Conservation (phyloP, 2,329 filamentous ascomycete genomes). For the Tolypocladium inflatum region DNA sequence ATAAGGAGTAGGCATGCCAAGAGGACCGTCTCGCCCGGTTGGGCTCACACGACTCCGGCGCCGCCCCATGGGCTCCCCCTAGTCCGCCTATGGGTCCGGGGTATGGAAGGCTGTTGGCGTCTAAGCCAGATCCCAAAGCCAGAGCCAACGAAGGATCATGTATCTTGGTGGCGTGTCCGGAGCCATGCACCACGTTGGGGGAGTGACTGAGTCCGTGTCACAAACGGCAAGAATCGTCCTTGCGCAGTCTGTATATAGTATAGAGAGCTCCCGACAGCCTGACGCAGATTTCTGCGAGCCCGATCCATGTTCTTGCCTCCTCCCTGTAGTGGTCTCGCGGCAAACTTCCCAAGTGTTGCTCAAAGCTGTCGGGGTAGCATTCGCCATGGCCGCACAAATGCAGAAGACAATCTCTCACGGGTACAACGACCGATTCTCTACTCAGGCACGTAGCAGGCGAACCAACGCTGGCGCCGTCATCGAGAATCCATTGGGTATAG, state of each 20-base stretch:
- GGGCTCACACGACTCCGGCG: neutral
- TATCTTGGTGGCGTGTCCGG: neutral
- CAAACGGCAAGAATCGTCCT: neutral
- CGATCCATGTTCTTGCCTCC: neutral
- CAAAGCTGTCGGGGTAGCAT: neutral
- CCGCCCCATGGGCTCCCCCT: neutral
- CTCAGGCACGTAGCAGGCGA: slow-evolving; percentile 16
- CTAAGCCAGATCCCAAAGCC: neutral
- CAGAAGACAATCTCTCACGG: neutral
- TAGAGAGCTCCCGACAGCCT: neutral
- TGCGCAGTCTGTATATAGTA: neutral
- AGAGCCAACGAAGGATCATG: neutral
- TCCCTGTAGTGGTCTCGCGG: neutral
- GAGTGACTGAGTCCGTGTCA: neutral
- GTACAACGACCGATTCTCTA: slow-evolving; percentile 7
- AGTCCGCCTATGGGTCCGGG: neutral
- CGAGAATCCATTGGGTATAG: slow-evolving; percentile 23
- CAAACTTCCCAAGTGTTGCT: neutral
- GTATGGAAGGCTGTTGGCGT: neutral
- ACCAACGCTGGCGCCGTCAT: slow-evolving; percentile 24
- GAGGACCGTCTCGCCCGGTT: neutral
- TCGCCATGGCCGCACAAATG: neutral
- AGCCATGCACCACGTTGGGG: neutral
- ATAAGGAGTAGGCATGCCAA: neutral
- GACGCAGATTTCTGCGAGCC: neutral